phyloP scores from a whole-genome alignment of 495 filamentous ascomycete genomes.

The Beverwykella pulmonaria region DNA sequence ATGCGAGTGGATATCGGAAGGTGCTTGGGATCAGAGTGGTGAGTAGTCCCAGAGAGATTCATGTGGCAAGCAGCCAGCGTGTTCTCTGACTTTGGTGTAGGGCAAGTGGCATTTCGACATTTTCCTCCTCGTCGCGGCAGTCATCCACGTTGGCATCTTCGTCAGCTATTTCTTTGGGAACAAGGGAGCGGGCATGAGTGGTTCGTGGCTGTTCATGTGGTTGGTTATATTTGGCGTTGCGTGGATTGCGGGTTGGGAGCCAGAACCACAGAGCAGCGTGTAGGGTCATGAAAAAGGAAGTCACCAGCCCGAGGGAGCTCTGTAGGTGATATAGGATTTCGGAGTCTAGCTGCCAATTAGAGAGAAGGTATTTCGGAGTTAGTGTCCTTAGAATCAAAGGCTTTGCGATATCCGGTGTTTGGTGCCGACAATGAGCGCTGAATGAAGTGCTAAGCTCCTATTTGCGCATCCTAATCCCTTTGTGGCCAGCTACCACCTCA shows the following conservation, averaged over 20 bases:
- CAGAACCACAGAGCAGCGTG: conserved; percentile 5
- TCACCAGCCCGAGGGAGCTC: too few relatives aligned
- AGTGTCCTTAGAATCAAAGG: too few relatives aligned
- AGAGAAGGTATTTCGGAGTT: too few relatives aligned
- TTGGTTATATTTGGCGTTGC: conserved; percentile 11
- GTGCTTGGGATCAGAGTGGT: conserved; percentile 14
- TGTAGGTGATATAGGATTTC: too few relatives aligned
- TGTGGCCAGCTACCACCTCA: too few relatives aligned
- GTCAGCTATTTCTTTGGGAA: conserved; percentile 3
- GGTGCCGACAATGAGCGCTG: too few relatives aligned
- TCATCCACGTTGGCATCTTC: conserved; percentile 9
- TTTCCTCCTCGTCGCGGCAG: neutral
- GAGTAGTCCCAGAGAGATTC: neutral
- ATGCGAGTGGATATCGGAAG: conserved; percentile 3
- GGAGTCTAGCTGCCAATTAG: too few relatives aligned
- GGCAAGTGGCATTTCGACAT: conserved; percentile 19
- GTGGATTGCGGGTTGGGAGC: conserved; percentile 11
- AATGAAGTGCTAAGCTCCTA: too few relatives aligned
- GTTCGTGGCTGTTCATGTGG: conserved; percentile 7
- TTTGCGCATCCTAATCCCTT: too few relatives aligned
- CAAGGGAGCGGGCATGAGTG: neutral
- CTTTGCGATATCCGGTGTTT: too few relatives aligned
- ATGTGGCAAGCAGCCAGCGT: too few relatives aligned
- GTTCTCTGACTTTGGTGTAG: neutral
- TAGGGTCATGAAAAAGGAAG: neutral